Percentiles rank a stretch among this genome's conserved stretches.
Conservation (phyloP, 345 rosid species). For the Alliaria petiolata region DNA sequence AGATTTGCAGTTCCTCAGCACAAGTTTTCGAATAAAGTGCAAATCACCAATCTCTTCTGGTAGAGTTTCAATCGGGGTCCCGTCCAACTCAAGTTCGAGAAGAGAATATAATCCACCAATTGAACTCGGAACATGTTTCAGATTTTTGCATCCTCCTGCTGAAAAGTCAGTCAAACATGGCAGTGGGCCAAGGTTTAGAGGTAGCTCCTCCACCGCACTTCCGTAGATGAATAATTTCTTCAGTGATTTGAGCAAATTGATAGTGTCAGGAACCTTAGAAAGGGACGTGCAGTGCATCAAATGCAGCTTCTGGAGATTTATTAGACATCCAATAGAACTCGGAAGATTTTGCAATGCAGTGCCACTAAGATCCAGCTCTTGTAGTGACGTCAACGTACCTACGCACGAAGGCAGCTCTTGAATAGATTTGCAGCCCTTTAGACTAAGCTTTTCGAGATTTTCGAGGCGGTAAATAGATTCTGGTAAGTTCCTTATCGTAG, state of each 20-base stretch:
- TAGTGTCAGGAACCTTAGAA: too few relatives aligned
- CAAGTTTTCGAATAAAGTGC: neutral
- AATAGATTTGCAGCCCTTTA: too few relatives aligned
- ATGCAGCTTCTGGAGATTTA: too few relatives aligned
- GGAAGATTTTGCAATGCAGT: too few relatives aligned
- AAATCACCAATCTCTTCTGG: constrained; percentile 15
- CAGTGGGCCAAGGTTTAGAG: constrained; percentile 2
- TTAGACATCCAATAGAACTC: too few relatives aligned
- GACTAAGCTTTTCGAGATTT: too few relatives aligned
- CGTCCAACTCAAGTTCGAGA: constrained; percentile 16
- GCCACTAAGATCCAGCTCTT: too few relatives aligned
- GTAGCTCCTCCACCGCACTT: constrained; percentile 12
- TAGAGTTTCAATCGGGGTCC: constrained; percentile 8
- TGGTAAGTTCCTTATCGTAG: too few relatives aligned
- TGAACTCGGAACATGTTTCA: constrained; percentile 24
- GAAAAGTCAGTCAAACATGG: constrained; percentile 5
- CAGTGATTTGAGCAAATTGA: neutral
- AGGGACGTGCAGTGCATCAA: too few relatives aligned
- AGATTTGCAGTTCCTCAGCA: constrained; percentile 8
- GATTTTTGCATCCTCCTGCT: constrained; percentile 5
- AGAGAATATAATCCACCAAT: constrained; percentile 21
- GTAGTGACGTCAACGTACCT: too few relatives aligned
- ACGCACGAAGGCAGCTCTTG: too few relatives aligned
- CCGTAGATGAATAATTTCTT: constrained; percentile 4
- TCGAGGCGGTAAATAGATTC: too few relatives aligned